Conservation (phyloP, 805 yeast genomes). For the Suhomyces canberraensis region DNA sequence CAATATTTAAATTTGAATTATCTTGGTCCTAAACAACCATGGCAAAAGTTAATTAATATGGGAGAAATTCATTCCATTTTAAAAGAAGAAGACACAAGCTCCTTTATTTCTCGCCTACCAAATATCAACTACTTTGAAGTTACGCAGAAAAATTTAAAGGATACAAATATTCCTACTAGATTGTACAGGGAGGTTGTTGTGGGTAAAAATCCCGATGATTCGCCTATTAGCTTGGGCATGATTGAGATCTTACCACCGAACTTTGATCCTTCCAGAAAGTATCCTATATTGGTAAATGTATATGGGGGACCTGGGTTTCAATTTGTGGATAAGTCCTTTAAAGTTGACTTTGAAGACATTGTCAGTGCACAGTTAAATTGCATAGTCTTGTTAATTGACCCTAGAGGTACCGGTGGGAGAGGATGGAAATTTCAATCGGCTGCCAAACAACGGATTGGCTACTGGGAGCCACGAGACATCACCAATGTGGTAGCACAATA, state of each 20-base stretch:
- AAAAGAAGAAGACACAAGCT: neutral
- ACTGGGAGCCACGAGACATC: conserved; percentile 75
- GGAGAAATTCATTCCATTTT: conserved; percentile 12
- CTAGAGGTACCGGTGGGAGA: conserved; percentile 79
- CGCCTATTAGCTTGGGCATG: conserved; percentile 41
- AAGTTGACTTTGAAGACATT: conserved; percentile 56
- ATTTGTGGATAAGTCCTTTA: conserved; percentile 45
- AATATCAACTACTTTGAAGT: conserved; percentile 17
- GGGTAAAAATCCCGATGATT: conserved; percentile 28
- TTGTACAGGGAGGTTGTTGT: conserved; percentile 30
- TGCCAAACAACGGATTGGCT: conserved; percentile 59
- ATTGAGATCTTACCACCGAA: conserved; percentile 62
- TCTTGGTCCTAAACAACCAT: conserved; percentile 22
- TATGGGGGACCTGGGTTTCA: conserved; percentile 86
- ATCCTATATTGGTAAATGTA: conserved; percentile 64
- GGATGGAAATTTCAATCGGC: conserved; percentile 64
- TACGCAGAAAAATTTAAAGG: conserved; percentile 17
- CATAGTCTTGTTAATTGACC: conserved; percentile 66
- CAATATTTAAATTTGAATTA: conserved; percentile 20
- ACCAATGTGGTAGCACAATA: conserved; percentile 49
- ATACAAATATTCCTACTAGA: conserved; percentile 51
- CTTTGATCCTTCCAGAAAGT: conserved; percentile 43
- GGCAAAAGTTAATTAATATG: conserved; percentile 21
- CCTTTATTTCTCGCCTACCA: conserved; percentile 11
- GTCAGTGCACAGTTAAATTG: conserved; percentile 56